Percentiles rank a stretch among this genome's conserved stretches.
Evolutionary conservation across 2,329 filamentous ascomycete genomes (phyloP).

Genomic region (Talaromyces funiculosus): DNA sequence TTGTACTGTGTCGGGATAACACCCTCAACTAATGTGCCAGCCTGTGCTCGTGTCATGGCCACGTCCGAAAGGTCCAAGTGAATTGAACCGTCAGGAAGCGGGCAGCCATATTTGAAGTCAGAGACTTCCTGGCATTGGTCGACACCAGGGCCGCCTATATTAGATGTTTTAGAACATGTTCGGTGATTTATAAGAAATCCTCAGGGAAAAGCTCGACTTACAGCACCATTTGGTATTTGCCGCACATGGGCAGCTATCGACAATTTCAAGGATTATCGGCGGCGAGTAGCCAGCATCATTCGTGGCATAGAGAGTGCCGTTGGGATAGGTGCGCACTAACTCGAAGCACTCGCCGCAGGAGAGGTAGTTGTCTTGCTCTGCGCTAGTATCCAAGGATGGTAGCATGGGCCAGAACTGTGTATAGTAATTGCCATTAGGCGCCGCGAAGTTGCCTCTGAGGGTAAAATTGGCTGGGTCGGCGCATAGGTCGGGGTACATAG

Average conservation of each 20-base stretch:
- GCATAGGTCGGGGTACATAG: conserved; percentile 3
- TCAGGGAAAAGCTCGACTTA: not conserved
- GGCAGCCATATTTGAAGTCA: conserved; percentile 3
- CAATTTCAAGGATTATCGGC: conserved; percentile 4
- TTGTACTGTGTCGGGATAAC: conserved; percentile 8
- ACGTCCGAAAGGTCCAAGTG: conserved; percentile 4
- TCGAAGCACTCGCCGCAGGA: conserved; percentile 9
- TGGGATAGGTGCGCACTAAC: conserved; percentile 4
- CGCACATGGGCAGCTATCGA: conserved; percentile 6
- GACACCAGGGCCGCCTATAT: conserved; percentile 2
- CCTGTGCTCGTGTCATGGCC: conserved; percentile 7
- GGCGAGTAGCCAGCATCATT: conserved; percentile 3
- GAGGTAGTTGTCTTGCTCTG: conserved; percentile 9
- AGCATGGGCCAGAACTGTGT: conserved; percentile 9
- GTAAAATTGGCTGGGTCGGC: conserved; percentile 3
- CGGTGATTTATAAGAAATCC: not conserved
- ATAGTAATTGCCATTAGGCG: conserved; percentile 5
- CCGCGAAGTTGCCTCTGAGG: conserved; percentile 4
- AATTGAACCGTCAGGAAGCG: conserved; percentile 2
- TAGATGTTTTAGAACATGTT: not conserved
- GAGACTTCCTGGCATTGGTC: conserved; percentile 9
- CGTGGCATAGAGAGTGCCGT: conserved; percentile 4
- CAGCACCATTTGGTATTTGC: conserved; percentile 8
- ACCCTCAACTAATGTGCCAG: not conserved
- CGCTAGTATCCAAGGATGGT: conserved; percentile 3